These are phyloP conservation scores for Urtica urens DNA, from an alignment of 306 rosid species.

Conservation along the genomic window DNA sequence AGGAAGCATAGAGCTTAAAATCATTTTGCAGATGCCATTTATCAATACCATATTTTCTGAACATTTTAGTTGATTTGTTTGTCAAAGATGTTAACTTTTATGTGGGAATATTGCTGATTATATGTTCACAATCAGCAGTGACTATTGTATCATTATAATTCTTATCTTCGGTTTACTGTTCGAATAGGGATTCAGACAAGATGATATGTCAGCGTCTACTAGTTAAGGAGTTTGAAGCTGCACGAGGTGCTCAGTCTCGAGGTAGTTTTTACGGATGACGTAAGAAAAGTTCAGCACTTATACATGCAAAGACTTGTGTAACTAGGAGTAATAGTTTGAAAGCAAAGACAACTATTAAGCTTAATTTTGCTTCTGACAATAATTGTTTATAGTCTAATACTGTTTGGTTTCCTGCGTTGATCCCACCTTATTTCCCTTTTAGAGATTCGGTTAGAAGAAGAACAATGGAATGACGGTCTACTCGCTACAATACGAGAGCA, in stretches of 20 bases:
- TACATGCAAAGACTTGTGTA: background rate
- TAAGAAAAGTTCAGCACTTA: background rate
- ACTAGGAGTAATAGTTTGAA: background rate
- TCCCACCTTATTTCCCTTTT: conserved; percentile 6
- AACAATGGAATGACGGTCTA: conserved; percentile 89
- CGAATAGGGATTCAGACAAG: conserved; percentile 87
- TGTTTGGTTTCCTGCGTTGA: conserved; percentile 3
- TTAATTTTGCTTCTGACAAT: conserved; percentile 1
- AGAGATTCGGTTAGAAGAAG: conserved; percentile 65
- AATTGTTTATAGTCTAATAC: conserved; percentile 1
- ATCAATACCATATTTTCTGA: no score
- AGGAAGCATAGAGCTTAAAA: no score
- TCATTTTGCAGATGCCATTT: no score
- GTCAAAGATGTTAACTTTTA: no score
- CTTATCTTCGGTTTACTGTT: conserved; percentile 4
- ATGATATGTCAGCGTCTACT: conserved; percentile 60
- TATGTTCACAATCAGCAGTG: no score
- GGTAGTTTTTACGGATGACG: no score
- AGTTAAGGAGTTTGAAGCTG: conserved; percentile 81
- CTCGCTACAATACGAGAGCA: conserved; percentile 86
- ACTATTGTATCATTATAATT: background rate
- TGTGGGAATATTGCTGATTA: no score
- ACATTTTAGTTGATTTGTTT: no score
- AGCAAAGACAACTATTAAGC: background rate
- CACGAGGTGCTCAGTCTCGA: conserved; percentile 72